Evolutionary conservation across 495 filamentous ascomycete genomes (phyloP).

Genomic region (Coniosporium apollinis): DNA sequence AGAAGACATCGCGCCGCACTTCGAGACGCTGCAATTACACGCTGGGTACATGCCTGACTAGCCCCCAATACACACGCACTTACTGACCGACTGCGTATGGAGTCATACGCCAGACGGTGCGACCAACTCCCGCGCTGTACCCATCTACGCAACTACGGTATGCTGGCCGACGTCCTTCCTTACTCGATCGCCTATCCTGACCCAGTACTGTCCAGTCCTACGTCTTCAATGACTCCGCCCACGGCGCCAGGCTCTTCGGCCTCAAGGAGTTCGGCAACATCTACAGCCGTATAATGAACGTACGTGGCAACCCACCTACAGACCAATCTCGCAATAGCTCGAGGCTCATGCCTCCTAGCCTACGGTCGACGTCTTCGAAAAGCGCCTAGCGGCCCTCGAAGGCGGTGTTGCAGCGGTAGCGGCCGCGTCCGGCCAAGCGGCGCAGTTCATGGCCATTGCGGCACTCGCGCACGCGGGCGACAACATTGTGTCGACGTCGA

Average conservation of each 20-base stretch:
- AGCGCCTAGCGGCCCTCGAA: constrained; percentile 89
- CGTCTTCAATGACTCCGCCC: constrained; percentile 91
- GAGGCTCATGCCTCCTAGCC: constrained; percentile 52
- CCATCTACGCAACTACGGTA: constrained; percentile 89
- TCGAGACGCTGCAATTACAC: constrained; percentile 94
- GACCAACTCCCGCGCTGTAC: constrained; percentile 83
- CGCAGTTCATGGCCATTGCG: constrained; percentile 86
- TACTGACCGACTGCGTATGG: background rate
- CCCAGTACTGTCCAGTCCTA: constrained; percentile 42
- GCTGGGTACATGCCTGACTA: constrained; percentile 49
- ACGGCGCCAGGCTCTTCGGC: constrained; percentile 88
- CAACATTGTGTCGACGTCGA: constrained; percentile 88
- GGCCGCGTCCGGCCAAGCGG: constrained; percentile 77
- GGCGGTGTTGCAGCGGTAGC: constrained; percentile 85
- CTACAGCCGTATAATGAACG: constrained; percentile 95
- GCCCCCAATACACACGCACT: constrained; percentile 1
- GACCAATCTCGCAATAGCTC: constrained; percentile 1
- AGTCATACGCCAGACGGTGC: constrained; percentile 43
- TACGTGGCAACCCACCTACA: no score
- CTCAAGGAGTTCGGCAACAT: constrained; percentile 98
- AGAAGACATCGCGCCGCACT: constrained; percentile 23
- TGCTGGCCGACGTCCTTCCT: background rate
- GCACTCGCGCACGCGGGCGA: constrained; percentile 73
- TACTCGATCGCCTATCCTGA: background rate
- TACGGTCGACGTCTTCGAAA: constrained; percentile 95